A percentile compares a stretch with the other conserved stretches of the same genome.
These are phyloP conservation scores for Periconia digitata DNA, from an alignment of 2,329 filamentous ascomycete species.

Conservation along the genomic window DNA sequence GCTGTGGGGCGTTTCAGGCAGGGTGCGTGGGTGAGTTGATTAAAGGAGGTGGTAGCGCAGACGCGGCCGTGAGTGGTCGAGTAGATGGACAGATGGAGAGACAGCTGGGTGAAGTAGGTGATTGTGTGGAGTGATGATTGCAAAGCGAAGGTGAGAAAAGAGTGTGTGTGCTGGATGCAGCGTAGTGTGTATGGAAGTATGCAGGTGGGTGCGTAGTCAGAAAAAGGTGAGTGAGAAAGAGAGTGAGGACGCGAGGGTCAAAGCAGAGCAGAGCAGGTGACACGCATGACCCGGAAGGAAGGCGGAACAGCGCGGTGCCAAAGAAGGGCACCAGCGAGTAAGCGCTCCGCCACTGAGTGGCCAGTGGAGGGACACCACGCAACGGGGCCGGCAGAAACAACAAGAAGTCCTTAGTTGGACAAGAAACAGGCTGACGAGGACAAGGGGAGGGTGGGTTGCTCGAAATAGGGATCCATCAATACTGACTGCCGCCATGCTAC, in stretches of 20 bases:
- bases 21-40: slow-evolving; percentile 21
- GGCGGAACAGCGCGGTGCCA: background rate
- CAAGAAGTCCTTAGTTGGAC: no score
- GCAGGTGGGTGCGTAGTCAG: background rate
- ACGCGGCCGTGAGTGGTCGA: slow-evolving; percentile 1
- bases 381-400: no score
- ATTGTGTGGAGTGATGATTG: background rate
- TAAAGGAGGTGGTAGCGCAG: slow-evolving; percentile 16
- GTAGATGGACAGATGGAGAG: slow-evolving; percentile 9
- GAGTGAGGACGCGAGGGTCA: background rate
- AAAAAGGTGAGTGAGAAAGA: background rate
- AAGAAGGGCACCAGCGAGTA: background rate
- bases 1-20: slow-evolving; percentile 12
- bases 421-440: no score
- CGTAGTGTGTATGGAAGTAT: background rate
- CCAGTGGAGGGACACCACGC: no score
- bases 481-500: no score
- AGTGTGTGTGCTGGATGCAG: background rate
- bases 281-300: background rate
- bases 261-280: background rate
- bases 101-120: background rate
- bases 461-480: no score
- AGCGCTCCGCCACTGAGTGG: background rate
- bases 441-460: no score
- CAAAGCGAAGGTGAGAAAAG: slow-evolving; percentile 12